Base-by-base conservation (phyloP, 306 rosid species). In the Echinosophora koreensis region DNA sequence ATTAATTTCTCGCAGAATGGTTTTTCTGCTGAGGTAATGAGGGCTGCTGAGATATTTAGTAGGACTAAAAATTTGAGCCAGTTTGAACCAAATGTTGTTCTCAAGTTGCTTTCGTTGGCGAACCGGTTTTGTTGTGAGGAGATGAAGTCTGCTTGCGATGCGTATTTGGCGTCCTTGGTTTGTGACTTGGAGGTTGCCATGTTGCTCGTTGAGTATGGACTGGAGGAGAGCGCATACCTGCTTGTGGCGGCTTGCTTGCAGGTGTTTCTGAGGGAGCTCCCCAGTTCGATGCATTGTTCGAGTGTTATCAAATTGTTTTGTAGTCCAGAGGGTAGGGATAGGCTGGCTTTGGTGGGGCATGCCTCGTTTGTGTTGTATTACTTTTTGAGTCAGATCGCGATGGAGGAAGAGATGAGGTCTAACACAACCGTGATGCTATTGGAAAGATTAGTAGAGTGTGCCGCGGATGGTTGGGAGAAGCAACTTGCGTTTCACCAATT, bases 181-280 rank as follows among this genome's bases (percentile, higher is more conserved):
- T 76, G 70, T 76, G 97, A 91, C 39, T 17, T 89, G 66, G 97
- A 93, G 38, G 85, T 83, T 15, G 95, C 95, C 2, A 34, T 74
- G 82, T 69, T 87, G 82, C 78, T 93, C 11, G 52, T 93, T 37
- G 98, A 91, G 66, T 89, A 93, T 62, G 98, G 92, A 18, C 56
- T 93, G 65, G 98, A 89, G 83, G 98, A 91, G 86, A 83, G 65
- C 0, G 91, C 97, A 0, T 81, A 88, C 73, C 84, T 93, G 66
- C 81, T 93, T 9, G 95, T 93, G 63, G 95, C 93, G 6, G 91
- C 98, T 81, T 91, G 98, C 82, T 87, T 93, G 89, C 98, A 93
- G 85, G 88, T 91, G 82, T 84, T 87, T 52, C 66, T 93, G 38
- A 86, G 98, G 83, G 98, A 91, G 87, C 93, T 93, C 4, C 97